phyloP scores from a whole-genome alignment of 2,329 filamentous ascomycete species.

The Xylaria sp. region DNA sequence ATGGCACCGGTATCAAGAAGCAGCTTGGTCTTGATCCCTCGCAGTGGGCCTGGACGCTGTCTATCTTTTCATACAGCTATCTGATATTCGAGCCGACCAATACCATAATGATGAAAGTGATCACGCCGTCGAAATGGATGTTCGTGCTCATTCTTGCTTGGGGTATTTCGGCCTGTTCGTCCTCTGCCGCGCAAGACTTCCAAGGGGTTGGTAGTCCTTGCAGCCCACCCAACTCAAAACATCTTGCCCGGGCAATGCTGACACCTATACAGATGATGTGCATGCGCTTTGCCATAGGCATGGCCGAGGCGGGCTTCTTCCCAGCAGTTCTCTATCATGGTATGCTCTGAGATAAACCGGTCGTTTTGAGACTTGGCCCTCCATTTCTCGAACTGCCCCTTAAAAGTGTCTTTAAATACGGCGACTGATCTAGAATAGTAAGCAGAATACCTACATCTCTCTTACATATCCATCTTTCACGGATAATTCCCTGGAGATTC shows the following conservation, averaged over 20 bases:
- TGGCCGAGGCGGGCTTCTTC: conserved; percentile 42
- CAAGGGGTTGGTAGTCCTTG: conserved; percentile 25
- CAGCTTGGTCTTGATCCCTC: conserved; percentile 37
- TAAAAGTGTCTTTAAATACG: no score
- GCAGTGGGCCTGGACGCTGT: conserved; percentile 44
- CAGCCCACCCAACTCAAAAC: neutral
- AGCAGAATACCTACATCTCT: no score
- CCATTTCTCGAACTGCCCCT: no score
- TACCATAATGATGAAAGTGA: conserved; percentile 41
- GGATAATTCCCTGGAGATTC: no score
- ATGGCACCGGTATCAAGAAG: conserved; percentile 43
- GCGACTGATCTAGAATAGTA: no score
- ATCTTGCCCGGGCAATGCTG: neutral
- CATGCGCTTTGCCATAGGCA: conserved; percentile 41
- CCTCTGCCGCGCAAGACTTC: conserved; percentile 40
- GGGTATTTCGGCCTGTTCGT: conserved; percentile 41
- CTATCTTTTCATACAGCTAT: conserved; percentile 46
- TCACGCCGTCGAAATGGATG: conserved; percentile 41
- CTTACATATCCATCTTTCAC: no score
- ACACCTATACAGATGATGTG: conserved; percentile 37
- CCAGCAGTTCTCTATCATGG: conserved; percentile 41
- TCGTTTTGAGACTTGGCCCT: no score
- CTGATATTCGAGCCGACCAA: conserved; percentile 43
- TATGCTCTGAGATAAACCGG: no score
- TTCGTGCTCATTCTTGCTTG: conserved; percentile 40